Evolutionary conservation across 345 rosid genomes (phyloP).

Genomic region (Gossypium ekmanianum): DNA sequence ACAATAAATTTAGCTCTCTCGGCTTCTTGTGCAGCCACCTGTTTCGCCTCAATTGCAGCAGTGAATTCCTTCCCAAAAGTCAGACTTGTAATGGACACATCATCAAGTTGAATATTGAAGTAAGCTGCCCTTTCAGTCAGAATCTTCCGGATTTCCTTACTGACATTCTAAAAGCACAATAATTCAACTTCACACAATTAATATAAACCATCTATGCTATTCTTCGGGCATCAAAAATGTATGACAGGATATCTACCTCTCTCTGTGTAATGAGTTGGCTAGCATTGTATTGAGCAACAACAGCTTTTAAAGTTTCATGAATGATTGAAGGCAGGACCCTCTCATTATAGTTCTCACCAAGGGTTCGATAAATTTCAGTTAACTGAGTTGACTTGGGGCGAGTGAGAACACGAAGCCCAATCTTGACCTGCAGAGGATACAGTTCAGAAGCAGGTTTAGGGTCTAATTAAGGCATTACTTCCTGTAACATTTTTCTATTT

Average conservation of each 20-base stretch:
- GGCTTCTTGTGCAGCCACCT: slow-evolving; percentile 96
- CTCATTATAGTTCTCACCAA: slow-evolving; percentile 81
- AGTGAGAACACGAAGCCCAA: slow-evolving; percentile 91
- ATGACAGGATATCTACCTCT: slow-evolving; percentile 44
- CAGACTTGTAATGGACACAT: slow-evolving; percentile 80
- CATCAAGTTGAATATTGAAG: slow-evolving; percentile 77
- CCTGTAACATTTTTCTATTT: neutral
- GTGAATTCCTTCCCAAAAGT: slow-evolving; percentile 94
- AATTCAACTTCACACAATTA: neutral
- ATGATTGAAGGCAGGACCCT: slow-evolving; percentile 88
- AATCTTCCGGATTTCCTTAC: slow-evolving; percentile 83
- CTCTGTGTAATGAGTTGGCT: slow-evolving; percentile 95
- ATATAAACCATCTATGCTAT: neutral
- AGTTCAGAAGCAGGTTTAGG: neutral
- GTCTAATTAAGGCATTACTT: neutral
- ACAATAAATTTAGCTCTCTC: slow-evolving; percentile 90
- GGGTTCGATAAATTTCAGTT: slow-evolving; percentile 72
- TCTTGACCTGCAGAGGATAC: slow-evolving; percentile 56
- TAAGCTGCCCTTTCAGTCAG: slow-evolving; percentile 73
- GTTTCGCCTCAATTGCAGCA: slow-evolving; percentile 91
- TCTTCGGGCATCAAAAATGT: neutral
- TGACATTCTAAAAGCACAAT: slow-evolving; percentile 50
- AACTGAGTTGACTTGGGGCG: slow-evolving; percentile 71
- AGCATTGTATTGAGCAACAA: slow-evolving; percentile 93
- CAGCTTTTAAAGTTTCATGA: slow-evolving; percentile 88